These are phyloP conservation scores for Phytophthora vignae DNA, from an alignment of 352 stramenopile species.

Conservation along the genomic window DNA sequence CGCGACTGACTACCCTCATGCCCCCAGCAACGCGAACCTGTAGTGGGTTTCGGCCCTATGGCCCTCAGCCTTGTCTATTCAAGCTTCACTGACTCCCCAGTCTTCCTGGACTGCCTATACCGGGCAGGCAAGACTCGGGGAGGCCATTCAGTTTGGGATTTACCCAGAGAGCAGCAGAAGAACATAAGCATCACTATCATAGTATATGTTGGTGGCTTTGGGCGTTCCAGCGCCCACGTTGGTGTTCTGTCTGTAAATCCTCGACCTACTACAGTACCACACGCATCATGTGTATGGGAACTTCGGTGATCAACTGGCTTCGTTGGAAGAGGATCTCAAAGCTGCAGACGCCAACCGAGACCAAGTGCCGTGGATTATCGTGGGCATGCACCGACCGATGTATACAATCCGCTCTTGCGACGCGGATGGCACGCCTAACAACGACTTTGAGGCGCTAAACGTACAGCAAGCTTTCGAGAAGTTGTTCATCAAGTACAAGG, in stretches of 20 bases:
- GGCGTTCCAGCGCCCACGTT: too few species aligned
- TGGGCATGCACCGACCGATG: slow-evolving; percentile 60
- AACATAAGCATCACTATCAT: too few species aligned
- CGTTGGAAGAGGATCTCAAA: slow-evolving; percentile 58
- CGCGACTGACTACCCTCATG: slow-evolving; percentile 61
- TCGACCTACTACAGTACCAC: too few species aligned
- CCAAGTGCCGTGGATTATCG: slow-evolving; percentile 58
- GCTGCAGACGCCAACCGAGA: slow-evolving; percentile 51
- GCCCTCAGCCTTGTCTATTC: too few species aligned
- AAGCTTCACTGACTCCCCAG: too few species aligned
- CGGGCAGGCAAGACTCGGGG: too few species aligned
- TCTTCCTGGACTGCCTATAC: too few species aligned
- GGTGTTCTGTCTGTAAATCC: too few species aligned
- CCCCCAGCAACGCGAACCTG: slow-evolving; percentile 43
- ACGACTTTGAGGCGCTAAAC: slow-evolving; percentile 25
- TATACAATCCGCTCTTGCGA: slow-evolving; percentile 51
- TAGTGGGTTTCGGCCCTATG: too few species aligned
- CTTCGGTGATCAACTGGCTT: slow-evolving; percentile 56
- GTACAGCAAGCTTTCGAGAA: slow-evolving; percentile 62
- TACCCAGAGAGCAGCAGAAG: too few species aligned
- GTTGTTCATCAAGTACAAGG: slow-evolving; percentile 66
- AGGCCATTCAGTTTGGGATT: too few species aligned
- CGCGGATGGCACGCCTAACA: slow-evolving; percentile 17
- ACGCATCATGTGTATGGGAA: slow-evolving; percentile 33
- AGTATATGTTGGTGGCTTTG: too few species aligned